These are phyloP conservation scores for Cucurbita argyrosperma DNA, from an alignment of 306 rosid genomes.

Conservation along the genomic window DNA sequence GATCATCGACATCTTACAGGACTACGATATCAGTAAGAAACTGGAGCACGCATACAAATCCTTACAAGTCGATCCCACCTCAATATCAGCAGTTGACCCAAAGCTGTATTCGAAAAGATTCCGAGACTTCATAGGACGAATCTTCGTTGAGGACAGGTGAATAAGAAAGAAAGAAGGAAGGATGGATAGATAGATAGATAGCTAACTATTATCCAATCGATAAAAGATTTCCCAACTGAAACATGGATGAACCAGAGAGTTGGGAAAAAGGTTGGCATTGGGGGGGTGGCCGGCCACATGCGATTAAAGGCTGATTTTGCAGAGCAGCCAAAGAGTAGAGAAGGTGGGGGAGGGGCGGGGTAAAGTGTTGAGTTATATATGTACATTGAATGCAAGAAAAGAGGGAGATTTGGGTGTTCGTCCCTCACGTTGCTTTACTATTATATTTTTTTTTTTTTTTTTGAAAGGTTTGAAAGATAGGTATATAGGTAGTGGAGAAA, in stretches of 20 bases:
- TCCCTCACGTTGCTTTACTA: not conserved
- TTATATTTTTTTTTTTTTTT: not conserved
- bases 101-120: constrained; percentile 87
- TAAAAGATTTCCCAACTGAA: not conserved
- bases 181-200: too few species aligned
- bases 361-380: not conserved
- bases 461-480: not conserved
- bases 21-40: constrained; percentile 87
- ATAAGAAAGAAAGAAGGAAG: not conserved
- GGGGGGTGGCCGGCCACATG: not conserved
- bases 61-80: constrained; percentile 63
- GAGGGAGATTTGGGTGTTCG: not conserved
- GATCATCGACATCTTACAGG: constrained; percentile 90
- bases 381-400: constrained; percentile 1
- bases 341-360: not conserved
- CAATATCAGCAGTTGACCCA: constrained; percentile 96
- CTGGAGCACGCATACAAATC: constrained; percentile 94
- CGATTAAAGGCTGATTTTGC: constrained; percentile 5
- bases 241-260: not conserved
- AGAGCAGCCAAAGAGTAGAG: constrained; percentile 1
- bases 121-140: constrained; percentile 76
- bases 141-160: constrained; percentile 70
- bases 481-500: not conserved
- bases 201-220: not conserved
- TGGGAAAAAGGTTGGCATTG: not conserved